These are phyloP conservation scores for Dioscorea zingiberensis DNA, from an alignment of 106 monocot genomes.

Conservation along the genomic window DNA sequence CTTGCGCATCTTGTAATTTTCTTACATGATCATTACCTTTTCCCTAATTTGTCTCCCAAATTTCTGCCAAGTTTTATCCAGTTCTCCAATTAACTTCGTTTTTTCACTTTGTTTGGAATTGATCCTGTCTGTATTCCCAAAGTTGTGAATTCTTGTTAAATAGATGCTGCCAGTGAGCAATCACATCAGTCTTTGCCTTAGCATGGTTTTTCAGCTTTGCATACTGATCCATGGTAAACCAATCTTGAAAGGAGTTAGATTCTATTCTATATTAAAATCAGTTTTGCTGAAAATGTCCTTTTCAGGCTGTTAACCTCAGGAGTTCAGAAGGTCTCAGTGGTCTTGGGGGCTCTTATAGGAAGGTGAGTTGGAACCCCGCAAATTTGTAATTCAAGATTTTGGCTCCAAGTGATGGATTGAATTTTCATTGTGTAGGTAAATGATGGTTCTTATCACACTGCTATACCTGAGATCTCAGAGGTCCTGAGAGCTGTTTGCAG, in stretches of 20 bases:
- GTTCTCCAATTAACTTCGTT: too few relatives aligned
- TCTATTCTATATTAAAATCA: too few relatives aligned
- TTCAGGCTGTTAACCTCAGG: slow-evolving; percentile 82
- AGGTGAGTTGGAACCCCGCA: slow-evolving; percentile 25
- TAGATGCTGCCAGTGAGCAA: not conserved
- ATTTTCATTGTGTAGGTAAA: slow-evolving; percentile 26
- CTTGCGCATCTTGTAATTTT: too few relatives aligned
- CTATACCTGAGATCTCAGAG: slow-evolving; percentile 50
- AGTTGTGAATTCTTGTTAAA: not conserved
- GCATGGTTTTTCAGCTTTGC: too few relatives aligned
- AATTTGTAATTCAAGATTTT: not conserved
- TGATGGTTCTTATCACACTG: slow-evolving; percentile 39
- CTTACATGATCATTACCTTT: too few relatives aligned
- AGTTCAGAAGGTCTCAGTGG: slow-evolving; percentile 33
- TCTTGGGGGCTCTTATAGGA: slow-evolving; percentile 11
- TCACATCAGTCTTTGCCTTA: too few relatives aligned
- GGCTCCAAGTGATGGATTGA: not conserved
- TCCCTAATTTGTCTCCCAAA: too few relatives aligned
- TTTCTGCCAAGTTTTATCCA: too few relatives aligned
- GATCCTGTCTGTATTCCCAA: not conserved
- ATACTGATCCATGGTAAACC: not conserved
- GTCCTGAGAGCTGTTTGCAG: slow-evolving; percentile 52
- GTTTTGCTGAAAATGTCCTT: not conserved
- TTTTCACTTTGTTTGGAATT: not conserved
- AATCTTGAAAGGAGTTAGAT: not conserved